Evolutionary conservation across 2,329 filamentous ascomycete genomes (phyloP).

Genomic region (Alternaria tenuissima): DNA sequence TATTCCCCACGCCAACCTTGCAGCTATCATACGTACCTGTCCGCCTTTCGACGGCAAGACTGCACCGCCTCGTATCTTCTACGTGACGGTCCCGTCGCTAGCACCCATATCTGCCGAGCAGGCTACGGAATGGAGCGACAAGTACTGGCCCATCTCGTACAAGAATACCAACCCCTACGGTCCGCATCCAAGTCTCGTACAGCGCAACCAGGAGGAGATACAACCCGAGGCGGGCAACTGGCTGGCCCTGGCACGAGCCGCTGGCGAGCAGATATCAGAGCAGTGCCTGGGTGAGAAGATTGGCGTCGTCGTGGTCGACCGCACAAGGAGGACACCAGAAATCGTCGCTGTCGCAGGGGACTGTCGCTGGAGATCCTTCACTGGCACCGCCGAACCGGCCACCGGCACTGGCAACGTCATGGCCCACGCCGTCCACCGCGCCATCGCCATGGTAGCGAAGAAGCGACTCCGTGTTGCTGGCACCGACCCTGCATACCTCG

Average conservation of each 20-base stretch:
- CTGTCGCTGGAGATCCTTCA: conserved; percentile 68
- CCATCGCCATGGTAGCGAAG: conserved; percentile 80
- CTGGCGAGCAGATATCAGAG: conserved; percentile 66
- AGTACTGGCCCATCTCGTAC: conserved; percentile 87
- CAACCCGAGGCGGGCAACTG: conserved; percentile 69
- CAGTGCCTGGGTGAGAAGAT: conserved; percentile 71
- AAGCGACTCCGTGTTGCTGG: conserved; percentile 57
- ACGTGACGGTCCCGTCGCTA: conserved; percentile 74
- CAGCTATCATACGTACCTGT: conserved; percentile 43
- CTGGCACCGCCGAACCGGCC: conserved; percentile 30
- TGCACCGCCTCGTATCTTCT: conserved; percentile 63
- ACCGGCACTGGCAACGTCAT: conserved; percentile 72
- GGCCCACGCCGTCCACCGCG: conserved; percentile 79
- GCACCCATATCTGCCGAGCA: conserved; percentile 79
- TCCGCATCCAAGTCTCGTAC: conserved; percentile 78
- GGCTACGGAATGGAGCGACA: conserved; percentile 74
- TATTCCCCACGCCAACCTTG: conserved; percentile 62
- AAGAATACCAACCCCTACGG: conserved; percentile 88
- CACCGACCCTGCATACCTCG: conserved; percentile 35
- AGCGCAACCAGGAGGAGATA: conserved; percentile 74
- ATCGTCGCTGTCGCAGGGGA: conserved; percentile 80
- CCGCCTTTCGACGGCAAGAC: conserved; percentile 51
- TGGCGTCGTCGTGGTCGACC: conserved; percentile 79
- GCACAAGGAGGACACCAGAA: conserved; percentile 53
- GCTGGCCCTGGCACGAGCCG: conserved; percentile 72